Evolutionary conservation across 257 asterid genomes (phyloP).

Genomic region (Przewalskia tangutica): DNA sequence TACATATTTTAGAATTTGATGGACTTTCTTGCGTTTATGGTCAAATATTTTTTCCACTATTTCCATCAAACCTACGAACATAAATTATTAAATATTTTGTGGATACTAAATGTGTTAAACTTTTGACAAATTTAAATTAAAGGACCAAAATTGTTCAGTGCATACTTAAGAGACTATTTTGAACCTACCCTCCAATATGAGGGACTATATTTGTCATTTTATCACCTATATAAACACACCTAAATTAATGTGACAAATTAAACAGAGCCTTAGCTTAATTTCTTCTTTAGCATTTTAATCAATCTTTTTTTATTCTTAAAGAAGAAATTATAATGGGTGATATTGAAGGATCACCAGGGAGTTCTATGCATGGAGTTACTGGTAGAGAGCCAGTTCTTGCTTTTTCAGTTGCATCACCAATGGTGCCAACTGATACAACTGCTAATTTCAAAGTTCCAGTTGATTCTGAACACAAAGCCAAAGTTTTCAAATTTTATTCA

Average conservation of each 20-base stretch:
- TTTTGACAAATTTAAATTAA: no score
- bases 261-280: no score
- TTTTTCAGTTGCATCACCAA: slow-evolving; percentile 7
- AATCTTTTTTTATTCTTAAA: background rate
- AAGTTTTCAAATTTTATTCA: slow-evolving; percentile 15
- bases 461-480: slow-evolving; percentile 26
- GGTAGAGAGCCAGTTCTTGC: slow-evolving; percentile 9
- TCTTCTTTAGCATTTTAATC: background rate
- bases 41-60: no score
- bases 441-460: slow-evolving; percentile 21
- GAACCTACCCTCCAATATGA: no score
- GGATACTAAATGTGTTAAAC: no score
- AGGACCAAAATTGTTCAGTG: no score
- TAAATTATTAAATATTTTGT: no score
- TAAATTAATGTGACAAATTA: background rate
- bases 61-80: no score
- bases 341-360: slow-evolving; percentile 21
- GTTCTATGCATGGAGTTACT: slow-evolving; percentile 23
- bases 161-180: no score
- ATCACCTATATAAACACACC: slow-evolving; percentile 10
- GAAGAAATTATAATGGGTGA: slow-evolving; percentile 1
- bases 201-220: no score
- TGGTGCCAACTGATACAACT: background rate
- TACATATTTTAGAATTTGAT: no score
- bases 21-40: no score